Percentiles rank a stretch among this genome's conserved stretches.
Conservation (phyloP, 176 grass and related monocot species). For the Zizania latifolia region DNA sequence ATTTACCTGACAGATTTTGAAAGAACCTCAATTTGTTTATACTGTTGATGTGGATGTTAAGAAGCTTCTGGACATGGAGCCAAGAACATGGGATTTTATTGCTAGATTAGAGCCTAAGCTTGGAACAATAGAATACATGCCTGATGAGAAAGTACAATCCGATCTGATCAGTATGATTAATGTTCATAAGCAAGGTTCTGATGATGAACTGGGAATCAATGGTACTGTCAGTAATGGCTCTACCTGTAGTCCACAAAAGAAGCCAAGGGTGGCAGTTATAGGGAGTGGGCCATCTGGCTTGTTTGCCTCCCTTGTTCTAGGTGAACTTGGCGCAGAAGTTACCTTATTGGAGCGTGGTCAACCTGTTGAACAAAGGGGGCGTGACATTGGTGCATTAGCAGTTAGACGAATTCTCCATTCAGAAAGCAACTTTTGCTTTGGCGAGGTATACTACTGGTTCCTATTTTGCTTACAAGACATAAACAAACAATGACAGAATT, state of each 20-base stretch:
- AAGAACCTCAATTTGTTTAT: constrained; percentile 88
- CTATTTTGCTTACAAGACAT: constrained; percentile 15
- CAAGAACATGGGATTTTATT: constrained; percentile 94
- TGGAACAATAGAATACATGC: constrained; percentile 69
- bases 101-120: constrained; percentile 75
- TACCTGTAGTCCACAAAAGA: constrained; percentile 26
- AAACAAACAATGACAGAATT: neutral
- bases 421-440: constrained; percentile 98
- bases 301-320: constrained; percentile 87
- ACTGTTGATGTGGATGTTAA: constrained; percentile 93
- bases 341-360: constrained; percentile 93
- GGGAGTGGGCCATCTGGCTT: constrained; percentile 91
- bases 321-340: constrained; percentile 83
- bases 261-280: constrained; percentile 72
- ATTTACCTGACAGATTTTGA: constrained; percentile 52
- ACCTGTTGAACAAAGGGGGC: constrained; percentile 85
- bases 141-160: constrained; percentile 38
- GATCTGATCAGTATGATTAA: constrained; percentile 64
- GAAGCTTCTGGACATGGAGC: constrained; percentile 77
- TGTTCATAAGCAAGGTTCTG: constrained; percentile 15
- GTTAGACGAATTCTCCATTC: constrained; percentile 68
- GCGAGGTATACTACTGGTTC: constrained; percentile 67
- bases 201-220: constrained; percentile 18
- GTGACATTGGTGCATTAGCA: constrained; percentile 92
- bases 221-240: constrained; percentile 29